These are phyloP conservation scores for Lepidium africanum DNA, from an alignment of 345 rosid species.

Conservation along the genomic window DNA sequence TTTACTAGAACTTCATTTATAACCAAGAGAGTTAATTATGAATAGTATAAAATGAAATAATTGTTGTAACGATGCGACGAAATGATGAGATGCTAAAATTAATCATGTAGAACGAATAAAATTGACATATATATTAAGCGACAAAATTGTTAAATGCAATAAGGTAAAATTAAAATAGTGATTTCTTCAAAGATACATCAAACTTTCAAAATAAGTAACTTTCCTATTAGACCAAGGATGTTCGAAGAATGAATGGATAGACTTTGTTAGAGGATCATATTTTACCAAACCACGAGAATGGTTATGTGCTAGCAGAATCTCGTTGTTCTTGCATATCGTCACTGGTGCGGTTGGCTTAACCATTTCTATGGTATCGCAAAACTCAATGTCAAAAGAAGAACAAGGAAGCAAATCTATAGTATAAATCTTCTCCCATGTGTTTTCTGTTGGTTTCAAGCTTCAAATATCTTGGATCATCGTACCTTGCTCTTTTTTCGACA, in stretches of 20 bases:
- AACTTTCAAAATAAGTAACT: neutral
- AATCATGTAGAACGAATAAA: too few species aligned
- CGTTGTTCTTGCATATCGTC: neutral
- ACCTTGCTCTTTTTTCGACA: neutral
- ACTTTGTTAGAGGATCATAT: neutral
- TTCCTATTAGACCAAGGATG: too few species aligned
- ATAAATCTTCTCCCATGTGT: slow-evolving; percentile 3
- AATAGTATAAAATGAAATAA: too few species aligned
- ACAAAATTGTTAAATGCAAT: too few species aligned
- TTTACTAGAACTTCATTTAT: too few species aligned
- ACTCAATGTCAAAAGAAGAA: neutral
- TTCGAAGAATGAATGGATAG: too few species aligned
- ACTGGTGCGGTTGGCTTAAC: neutral
- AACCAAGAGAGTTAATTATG: too few species aligned
- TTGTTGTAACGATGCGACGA: too few species aligned
- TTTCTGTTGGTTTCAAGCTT: neutral
- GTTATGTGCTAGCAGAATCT: neutral
- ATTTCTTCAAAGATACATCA: neutral
- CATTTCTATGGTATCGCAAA: too few species aligned
- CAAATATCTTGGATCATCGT: slow-evolving; percentile 1
- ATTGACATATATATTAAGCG: too few species aligned
- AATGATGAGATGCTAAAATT: too few species aligned
- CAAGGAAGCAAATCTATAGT: neutral
- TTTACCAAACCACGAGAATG: neutral
- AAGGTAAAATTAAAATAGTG: too few species aligned